phyloP scores from a whole-genome alignment of 768 basidiomycete species.

The Rhodotorula sphaerocarpa region DNA sequence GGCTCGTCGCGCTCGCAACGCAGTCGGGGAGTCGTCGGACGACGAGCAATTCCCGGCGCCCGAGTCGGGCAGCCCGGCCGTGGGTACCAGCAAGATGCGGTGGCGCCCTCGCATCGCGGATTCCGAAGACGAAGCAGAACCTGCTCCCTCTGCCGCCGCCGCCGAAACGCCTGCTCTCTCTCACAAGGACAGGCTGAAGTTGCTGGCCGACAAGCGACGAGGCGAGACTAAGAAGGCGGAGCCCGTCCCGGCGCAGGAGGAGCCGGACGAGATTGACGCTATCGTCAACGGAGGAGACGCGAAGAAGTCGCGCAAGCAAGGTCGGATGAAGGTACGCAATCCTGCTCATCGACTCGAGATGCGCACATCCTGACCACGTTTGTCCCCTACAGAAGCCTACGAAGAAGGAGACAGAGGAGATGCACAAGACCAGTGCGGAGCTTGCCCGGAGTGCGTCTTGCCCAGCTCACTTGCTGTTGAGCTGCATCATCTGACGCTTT shows the following conservation, averaged over 20 bases:
- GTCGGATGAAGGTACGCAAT: slow-evolving; percentile 6
- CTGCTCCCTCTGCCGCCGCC: too few relatives aligned
- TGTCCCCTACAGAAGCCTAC: slow-evolving; percentile 5
- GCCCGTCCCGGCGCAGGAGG: not conserved
- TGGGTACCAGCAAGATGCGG: not conserved
- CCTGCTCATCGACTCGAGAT: too few relatives aligned
- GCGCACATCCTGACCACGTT: too few relatives aligned
- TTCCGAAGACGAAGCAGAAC: slow-evolving; percentile 17
- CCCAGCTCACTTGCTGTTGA: not conserved
- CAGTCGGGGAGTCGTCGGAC: not conserved
- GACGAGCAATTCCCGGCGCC: not conserved
- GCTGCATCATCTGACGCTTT: too few relatives aligned
- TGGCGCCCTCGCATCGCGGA: slow-evolving; percentile 23
- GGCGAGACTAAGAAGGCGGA: not conserved
- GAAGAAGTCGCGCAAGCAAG: not conserved
- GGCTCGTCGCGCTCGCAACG: not conserved
- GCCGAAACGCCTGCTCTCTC: not conserved
- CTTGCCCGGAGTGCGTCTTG: slow-evolving; percentile 15
- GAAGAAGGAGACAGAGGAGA: slow-evolving; percentile 24
- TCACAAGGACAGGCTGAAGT: not conserved
- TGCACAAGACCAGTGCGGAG: slow-evolving; percentile 13
- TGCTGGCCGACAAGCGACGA: not conserved
- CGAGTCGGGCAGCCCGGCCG: not conserved
- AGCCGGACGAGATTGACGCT: not conserved
- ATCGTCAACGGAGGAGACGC: not conserved